Percentiles rank a stretch among this genome's conserved stretches.
phyloP scores from a whole-genome alignment of 2,329 filamentous ascomycete genomes.

The Fragosphaeria purpurea region DNA sequence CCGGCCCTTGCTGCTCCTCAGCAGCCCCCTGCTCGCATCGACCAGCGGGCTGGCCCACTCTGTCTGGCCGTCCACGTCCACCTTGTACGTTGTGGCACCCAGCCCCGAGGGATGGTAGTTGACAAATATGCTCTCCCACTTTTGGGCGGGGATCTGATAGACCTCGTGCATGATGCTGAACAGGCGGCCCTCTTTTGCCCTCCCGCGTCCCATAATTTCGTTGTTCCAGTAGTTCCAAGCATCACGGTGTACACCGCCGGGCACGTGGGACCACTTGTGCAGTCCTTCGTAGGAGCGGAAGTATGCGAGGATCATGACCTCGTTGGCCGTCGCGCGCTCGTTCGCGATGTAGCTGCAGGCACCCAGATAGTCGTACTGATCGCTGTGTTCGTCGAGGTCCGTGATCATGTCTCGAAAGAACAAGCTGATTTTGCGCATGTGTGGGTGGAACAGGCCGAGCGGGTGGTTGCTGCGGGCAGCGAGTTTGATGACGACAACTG shows the following conservation, averaged over 20 bases:
- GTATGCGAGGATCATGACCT: neutral
- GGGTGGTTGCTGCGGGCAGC: slow-evolving; percentile 1
- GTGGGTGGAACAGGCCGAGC: neutral
- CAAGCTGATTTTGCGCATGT: neutral
- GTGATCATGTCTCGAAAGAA: neutral
- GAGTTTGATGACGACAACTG: neutral
- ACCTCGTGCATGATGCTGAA: neutral
- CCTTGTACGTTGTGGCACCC: neutral
- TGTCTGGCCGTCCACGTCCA: neutral
- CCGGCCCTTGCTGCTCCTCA: neutral
- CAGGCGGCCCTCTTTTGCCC: neutral
- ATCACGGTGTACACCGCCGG: neutral
- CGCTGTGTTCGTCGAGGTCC: neutral
- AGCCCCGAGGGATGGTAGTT: neutral
- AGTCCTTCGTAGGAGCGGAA: neutral
- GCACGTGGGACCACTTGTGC: neutral
- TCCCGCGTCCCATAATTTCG: neutral
- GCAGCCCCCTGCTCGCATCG: neutral
- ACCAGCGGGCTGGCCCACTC: neutral
- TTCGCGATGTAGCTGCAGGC: neutral
- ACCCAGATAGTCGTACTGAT: neutral
- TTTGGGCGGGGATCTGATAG: too few relatives aligned
- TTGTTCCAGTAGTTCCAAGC: neutral
- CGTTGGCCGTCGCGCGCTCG: neutral
- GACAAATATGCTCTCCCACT: too few relatives aligned